Percentiles rank a stretch among this genome's conserved stretches.
Conservation (phyloP, 2,329 filamentous ascomycete species). For the Talaromyces pinophilus region DNA sequence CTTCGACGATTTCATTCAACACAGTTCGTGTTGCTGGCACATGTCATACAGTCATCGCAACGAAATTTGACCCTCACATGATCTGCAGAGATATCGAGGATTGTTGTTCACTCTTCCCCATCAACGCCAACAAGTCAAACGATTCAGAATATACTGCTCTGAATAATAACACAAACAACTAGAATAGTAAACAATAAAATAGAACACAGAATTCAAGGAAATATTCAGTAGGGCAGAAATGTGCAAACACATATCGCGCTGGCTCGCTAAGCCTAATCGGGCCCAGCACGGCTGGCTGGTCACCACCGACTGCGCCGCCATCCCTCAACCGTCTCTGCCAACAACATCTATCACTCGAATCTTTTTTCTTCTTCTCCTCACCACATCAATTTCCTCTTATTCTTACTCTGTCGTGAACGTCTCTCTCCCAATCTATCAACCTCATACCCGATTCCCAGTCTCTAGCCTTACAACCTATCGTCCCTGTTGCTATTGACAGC, state of each 20-base stretch:
- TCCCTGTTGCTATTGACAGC: constrained; percentile 17
- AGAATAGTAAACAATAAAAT: neutral
- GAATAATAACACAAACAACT: neutral
- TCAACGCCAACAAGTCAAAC: neutral
- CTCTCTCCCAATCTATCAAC: neutral
- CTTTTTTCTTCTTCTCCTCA: constrained; percentile 20
- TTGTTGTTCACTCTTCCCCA: neutral
- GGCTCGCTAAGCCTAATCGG: constrained; percentile 18
- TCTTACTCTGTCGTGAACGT: neutral
- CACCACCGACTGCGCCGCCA: constrained; percentile 15
- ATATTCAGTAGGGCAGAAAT: constrained; percentile 2
- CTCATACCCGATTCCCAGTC: neutral
- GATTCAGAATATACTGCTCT: neutral
- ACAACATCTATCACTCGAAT: constrained; percentile 13
- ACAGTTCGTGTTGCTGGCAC: neutral
- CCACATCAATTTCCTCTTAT: neutral
- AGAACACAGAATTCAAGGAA: neutral
- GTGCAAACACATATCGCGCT: neutral
- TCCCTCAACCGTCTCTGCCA: constrained; percentile 17
- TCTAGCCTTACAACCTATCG: neutral
- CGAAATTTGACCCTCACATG: constrained; percentile 15
- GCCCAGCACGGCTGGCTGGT: neutral
- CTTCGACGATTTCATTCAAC: neutral
- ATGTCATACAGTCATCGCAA: constrained; percentile 11
- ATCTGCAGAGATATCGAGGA: constrained; percentile 8